Evolutionary conservation across 495 filamentous ascomycete species (phyloP).

Genomic region (Penicillium cinerascens): DNA sequence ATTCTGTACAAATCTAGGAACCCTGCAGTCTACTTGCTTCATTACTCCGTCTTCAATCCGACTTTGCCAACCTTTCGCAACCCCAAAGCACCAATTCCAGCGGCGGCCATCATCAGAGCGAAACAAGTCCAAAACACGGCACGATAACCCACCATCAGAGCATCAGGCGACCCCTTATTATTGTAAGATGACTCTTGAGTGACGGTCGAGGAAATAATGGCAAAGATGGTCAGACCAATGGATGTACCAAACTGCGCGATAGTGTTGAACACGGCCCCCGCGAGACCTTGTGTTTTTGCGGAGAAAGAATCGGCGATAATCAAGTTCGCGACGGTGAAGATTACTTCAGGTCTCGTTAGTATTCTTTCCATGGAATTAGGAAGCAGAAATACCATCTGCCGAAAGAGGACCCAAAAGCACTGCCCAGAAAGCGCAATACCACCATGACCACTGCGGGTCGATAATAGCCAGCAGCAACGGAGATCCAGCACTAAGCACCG

Average conservation of each 20-base stretch:
- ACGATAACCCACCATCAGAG: conserved; percentile 54
- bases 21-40: no score
- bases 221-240: conserved; percentile 54
- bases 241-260: conserved; percentile 58
- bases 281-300: conserved; percentile 53
- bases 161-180: conserved; percentile 31
- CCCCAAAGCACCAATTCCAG: conserved; percentile 42
- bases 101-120: conserved; percentile 41
- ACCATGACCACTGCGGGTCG: conserved; percentile 51
- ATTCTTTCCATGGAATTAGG: not conserved
- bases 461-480: conserved; percentile 53
- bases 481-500: conserved; percentile 39
- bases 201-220: conserved; percentile 51
- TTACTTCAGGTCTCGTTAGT: not conserved
- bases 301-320: conserved; percentile 59
- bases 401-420: conserved; percentile 44
- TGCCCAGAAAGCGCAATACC: conserved; percentile 51
- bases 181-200: conserved; percentile 33
- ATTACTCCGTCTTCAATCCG: conserved; percentile 49
- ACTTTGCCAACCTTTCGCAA: conserved; percentile 51
- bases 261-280: conserved; percentile 64
- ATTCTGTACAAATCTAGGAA: no score
- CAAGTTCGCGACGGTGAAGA: conserved; percentile 57
- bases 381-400: conserved; percentile 37
- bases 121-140: conserved; percentile 61